A percentile compares a stretch with the other conserved stretches of the same genome.
Conservation (phyloP, 2,329 filamentous ascomycete species). For the Trichophyton simii region DNA sequence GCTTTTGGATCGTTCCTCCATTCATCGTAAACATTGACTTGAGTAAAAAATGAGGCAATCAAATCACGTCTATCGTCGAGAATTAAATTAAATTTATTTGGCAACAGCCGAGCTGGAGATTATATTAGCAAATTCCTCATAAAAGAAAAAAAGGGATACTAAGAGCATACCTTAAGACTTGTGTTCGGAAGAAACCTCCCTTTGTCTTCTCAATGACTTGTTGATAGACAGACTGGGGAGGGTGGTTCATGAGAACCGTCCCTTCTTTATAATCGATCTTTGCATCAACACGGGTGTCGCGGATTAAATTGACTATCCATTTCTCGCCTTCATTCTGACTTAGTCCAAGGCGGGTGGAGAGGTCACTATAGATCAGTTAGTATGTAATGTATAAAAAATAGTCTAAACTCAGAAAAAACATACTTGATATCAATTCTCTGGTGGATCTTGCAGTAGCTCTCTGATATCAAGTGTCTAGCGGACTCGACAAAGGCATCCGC, state of each 20-base stretch:
- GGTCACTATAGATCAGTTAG: conserved; percentile 46
- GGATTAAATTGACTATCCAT: conserved; percentile 99
- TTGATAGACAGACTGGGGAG: conserved; percentile 95
- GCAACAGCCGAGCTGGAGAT: conserved; percentile 36
- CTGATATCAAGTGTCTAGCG: conserved; percentile 90
- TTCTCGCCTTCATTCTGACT: conserved; percentile 95
- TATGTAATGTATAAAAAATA: neutral
- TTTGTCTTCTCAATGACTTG: conserved; percentile 99
- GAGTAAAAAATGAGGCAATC: neutral
- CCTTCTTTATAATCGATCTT: conserved; percentile 99
- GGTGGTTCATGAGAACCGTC: conserved; percentile 98
- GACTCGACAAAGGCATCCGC: conserved; percentile 86
- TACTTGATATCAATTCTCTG: conserved; percentile 92
- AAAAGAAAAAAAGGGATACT: conserved; percentile 6
- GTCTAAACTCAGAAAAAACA: conserved; percentile 19
- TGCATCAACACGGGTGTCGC: conserved; percentile 90
- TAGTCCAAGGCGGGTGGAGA: conserved; percentile 81
- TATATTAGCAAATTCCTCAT: conserved; percentile 1
- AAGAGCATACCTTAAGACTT: conserved; percentile 56
- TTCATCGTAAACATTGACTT: neutral
- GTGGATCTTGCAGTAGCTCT: conserved; percentile 99
- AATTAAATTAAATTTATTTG: conserved; percentile 28
- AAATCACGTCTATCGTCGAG: conserved; percentile 3
- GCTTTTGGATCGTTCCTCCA: neutral
- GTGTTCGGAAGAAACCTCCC: conserved; percentile 96